Percentiles rank a stretch among this genome's conserved stretches.
Evolutionary conservation across 257 asterid genomes (phyloP).

Genomic region (Solanum stenotomum): DNA sequence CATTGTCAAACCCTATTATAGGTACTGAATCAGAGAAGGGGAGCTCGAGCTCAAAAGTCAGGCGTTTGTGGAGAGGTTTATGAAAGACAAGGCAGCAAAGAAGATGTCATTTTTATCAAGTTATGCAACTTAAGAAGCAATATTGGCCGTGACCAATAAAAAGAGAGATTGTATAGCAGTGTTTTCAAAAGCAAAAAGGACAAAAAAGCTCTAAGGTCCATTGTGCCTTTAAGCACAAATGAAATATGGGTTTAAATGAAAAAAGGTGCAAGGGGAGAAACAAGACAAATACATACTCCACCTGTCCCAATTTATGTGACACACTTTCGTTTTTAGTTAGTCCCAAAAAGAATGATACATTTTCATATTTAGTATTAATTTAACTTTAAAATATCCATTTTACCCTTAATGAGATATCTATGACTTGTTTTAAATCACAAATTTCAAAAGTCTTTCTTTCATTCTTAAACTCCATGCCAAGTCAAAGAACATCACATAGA

Average conservation of each 20-base stretch:
- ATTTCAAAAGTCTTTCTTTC: too few relatives aligned
- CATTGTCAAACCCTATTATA: neutral
- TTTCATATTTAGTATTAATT: too few relatives aligned
- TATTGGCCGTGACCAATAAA: neutral
- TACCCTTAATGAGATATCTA: neutral
- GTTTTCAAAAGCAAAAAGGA: neutral
- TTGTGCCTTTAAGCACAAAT: neutral
- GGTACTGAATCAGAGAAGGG: neutral
- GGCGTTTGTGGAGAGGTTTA: neutral
- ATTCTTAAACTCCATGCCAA: neutral
- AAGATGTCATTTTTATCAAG: neutral
- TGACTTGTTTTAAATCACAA: neutral
- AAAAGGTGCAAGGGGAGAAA: neutral
- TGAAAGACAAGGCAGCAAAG: neutral
- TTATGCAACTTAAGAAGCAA: neutral
- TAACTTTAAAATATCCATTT: neutral
- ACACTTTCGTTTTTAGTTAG: neutral
- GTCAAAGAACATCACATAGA: neutral
- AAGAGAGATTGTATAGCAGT: neutral
- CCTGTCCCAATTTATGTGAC: neutral
- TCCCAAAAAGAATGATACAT: neutral
- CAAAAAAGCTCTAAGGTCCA: neutral
- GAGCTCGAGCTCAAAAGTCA: neutral
- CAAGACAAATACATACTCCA: neutral
- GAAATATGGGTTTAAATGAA: neutral